Evolutionary conservation across 225 moss, liverwort and hornwort species (phyloP).

Genomic region (Bryum argenteum): DNA sequence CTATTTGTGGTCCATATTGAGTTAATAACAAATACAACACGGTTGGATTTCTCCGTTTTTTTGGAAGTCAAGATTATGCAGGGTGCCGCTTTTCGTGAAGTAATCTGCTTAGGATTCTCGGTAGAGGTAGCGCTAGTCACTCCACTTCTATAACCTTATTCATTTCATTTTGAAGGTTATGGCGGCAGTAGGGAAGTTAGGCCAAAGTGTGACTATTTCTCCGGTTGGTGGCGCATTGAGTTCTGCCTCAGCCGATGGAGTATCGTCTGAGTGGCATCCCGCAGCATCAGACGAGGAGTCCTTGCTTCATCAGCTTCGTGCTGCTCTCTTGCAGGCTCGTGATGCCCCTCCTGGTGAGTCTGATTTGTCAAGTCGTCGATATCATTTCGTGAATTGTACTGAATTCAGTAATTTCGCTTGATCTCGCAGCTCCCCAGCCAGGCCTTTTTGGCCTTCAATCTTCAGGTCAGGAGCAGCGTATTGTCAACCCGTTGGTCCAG

Average conservation of each 20-base stretch:
- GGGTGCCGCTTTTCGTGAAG: neutral
- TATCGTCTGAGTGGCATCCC: constrained; percentile 86
- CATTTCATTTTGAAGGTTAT: constrained; percentile 60
- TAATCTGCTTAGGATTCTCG: neutral
- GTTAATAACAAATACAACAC: neutral
- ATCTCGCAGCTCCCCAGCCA: constrained; percentile 61
- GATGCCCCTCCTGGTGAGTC: constrained; percentile 66
- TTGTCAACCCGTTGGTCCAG: constrained; percentile 74
- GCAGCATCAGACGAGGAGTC: constrained; percentile 86
- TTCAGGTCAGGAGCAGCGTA: constrained; percentile 60
- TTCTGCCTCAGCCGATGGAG: constrained; percentile 53
- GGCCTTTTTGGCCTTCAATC: constrained; percentile 76
- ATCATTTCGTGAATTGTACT: constrained; percentile 8
- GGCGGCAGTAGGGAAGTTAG: constrained; percentile 81
- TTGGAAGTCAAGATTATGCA: constrained; percentile 2
- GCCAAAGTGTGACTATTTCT: constrained; percentile 61
- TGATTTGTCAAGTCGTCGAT: constrained; percentile 18
- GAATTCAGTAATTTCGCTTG: constrained; percentile 17
- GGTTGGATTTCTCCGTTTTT: neutral
- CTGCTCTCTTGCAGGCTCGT: constrained; percentile 81
- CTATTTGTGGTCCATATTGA: neutral
- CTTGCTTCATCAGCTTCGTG: constrained; percentile 86
- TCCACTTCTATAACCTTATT: constrained; percentile 13
- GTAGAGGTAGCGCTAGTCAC: constrained; percentile 10
- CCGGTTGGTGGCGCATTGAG: constrained; percentile 66